Evolutionary conservation across 192 early-diverging fungal species (phyloP).

Genomic region (Mortierella alpina): DNA sequence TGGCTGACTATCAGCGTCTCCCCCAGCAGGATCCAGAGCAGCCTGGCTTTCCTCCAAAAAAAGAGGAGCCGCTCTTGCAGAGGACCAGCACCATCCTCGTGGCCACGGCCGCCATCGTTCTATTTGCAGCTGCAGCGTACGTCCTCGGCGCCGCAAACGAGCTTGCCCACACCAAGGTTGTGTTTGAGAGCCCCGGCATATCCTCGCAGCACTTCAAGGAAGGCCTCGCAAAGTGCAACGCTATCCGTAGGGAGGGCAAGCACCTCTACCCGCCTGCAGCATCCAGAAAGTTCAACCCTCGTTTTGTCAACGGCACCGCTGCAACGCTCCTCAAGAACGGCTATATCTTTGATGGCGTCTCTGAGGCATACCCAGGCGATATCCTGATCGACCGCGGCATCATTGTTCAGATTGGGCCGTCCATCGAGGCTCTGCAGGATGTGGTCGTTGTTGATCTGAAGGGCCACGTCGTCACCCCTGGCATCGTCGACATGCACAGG

Average conservation of each 20-base stretch:
- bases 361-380: slow-evolving; percentile 43
- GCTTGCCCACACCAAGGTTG: not conserved
- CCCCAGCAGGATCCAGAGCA: slow-evolving; percentile 19
- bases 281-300: slow-evolving; percentile 49
- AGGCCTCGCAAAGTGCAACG: slow-evolving; percentile 31
- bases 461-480: slow-evolving; percentile 77
- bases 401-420: slow-evolving; percentile 59
- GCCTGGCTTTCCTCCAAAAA: not conserved
- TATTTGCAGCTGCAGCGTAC: slow-evolving; percentile 13
- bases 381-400: slow-evolving; percentile 65
- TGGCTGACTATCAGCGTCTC: slow-evolving; percentile 28
- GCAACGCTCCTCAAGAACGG: slow-evolving; percentile 67
- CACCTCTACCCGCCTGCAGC: not conserved
- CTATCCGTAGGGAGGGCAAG: slow-evolving; percentile 17
- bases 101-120: slow-evolving; percentile 16
- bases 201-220: slow-evolving; percentile 21
- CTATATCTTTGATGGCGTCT: slow-evolving; percentile 61
- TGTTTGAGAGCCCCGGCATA: slow-evolving; percentile 23
- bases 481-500: slow-evolving; percentile 79
- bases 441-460: slow-evolving; percentile 68
- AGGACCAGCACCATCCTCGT: slow-evolving; percentile 13
- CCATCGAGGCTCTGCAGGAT: slow-evolving; percentile 56
- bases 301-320: slow-evolving; percentile 35
- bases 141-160: slow-evolving; percentile 27
- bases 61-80: not conserved